These are phyloP conservation scores for Populus alba DNA, from an alignment of 345 rosid genomes.

Conservation along the genomic window DNA sequence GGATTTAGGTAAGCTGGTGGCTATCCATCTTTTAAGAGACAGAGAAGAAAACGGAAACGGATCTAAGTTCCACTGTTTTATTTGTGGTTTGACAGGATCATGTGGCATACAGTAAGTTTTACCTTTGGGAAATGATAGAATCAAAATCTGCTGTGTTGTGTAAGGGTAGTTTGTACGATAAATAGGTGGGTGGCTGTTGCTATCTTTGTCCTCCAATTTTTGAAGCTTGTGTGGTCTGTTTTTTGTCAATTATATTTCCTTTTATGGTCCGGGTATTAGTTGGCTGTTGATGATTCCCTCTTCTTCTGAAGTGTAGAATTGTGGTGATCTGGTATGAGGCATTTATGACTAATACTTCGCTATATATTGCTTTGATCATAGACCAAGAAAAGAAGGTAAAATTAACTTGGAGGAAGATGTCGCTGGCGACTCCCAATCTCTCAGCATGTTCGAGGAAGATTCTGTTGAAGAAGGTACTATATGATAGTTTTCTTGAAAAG, in stretches of 20 bases:
- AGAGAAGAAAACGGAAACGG: too few relatives aligned
- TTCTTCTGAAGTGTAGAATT: background rate
- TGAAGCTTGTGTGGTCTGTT: background rate
- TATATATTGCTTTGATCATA: constrained; percentile 10
- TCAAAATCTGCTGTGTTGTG: too few relatives aligned
- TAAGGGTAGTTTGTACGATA: too few relatives aligned
- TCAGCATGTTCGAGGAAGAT: constrained; percentile 32
- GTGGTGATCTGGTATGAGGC: background rate
- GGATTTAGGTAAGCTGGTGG: too few relatives aligned
- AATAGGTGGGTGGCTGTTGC: background rate
- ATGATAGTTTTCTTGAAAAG: background rate
- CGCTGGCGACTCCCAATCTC: constrained; percentile 36
- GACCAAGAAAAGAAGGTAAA: constrained; percentile 55
- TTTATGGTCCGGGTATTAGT: background rate
- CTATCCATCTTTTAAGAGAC: too few relatives aligned
- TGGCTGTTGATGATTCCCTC: background rate
- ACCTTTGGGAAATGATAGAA: too few relatives aligned
- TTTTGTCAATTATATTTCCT: background rate
- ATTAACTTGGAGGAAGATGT: constrained; percentile 52
- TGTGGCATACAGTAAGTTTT: too few relatives aligned
- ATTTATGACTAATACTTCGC: constrained; percentile 2
- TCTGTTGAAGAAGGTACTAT: constrained; percentile 33
- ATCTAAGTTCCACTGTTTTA: too few relatives aligned
- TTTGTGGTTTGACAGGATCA: too few relatives aligned
- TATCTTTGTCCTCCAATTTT: background rate